phyloP scores from a whole-genome alignment of 148 eudicot species.

The Rhododendron williamsianum region DNA sequence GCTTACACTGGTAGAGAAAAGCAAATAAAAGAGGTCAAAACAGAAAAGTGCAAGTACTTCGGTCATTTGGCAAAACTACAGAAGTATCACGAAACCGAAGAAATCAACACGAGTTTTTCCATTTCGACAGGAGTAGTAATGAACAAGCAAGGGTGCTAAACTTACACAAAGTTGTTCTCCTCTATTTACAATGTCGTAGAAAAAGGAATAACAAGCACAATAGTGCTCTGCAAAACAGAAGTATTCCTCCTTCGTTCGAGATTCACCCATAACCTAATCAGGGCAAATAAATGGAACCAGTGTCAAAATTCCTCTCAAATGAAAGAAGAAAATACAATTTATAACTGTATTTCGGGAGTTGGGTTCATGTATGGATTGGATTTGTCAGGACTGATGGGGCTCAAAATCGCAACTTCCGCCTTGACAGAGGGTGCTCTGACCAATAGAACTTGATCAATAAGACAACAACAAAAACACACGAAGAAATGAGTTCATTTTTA shows the following conservation, averaged over 20 bases:
- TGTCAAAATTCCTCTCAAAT: background rate
- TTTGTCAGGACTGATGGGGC: background rate
- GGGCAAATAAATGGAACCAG: background rate
- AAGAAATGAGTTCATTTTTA: background rate
- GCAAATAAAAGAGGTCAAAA: background rate
- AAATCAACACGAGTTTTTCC: background rate
- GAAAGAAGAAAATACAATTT: background rate
- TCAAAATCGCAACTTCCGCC: background rate
- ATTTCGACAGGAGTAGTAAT: background rate
- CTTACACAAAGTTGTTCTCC: conserved; percentile 96
- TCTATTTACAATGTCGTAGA: conserved; percentile 78
- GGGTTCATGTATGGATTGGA: background rate
- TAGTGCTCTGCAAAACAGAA: conserved; percentile 76
- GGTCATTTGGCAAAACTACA: background rate
- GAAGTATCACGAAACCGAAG: background rate
- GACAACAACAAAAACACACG: background rate
- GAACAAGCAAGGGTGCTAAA: conserved; percentile 1
- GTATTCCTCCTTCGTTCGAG: conserved; percentile 81
- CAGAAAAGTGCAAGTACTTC: background rate
- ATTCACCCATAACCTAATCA: conserved; percentile 78
- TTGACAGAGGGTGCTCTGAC: background rate
- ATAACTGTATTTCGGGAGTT: background rate
- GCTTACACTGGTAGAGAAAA: conserved; percentile 63
- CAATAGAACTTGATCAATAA: background rate
- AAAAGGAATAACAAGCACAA: conserved; percentile 91